These are phyloP conservation scores for Hibiscus tridactylites DNA, from an alignment of 345 rosid genomes.

Conservation along the genomic window DNA sequence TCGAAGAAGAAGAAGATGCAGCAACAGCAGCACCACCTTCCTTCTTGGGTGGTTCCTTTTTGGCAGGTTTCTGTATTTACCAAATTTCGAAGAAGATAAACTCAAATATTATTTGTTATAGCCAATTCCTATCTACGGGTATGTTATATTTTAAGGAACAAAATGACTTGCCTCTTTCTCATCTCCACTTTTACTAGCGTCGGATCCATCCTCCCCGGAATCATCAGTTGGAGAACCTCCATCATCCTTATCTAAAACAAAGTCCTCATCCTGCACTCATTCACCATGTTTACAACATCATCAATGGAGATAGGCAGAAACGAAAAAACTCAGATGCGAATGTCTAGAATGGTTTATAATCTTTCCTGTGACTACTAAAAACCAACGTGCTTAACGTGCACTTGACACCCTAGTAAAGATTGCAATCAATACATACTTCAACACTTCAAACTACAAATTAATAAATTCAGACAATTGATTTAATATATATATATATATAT, in stretches of 20 bases:
- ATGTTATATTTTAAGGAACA: neutral
- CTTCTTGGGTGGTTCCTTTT: constrained; percentile 51
- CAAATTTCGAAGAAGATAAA: neutral
- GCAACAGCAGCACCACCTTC: constrained; percentile 31
- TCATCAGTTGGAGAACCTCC: constrained; percentile 96
- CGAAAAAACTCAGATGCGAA: neutral
- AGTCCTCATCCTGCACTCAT: constrained; percentile 76
- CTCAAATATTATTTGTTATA: no score
- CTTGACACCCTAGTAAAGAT: neutral
- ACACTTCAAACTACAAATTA: neutral
- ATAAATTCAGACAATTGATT: neutral
- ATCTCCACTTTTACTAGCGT: constrained; percentile 60
- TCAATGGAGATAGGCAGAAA: neutral
- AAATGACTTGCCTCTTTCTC: constrained; percentile 64
- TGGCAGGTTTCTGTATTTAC: constrained; percentile 52
- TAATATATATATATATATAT: neutral
- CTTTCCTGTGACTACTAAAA: neutral
- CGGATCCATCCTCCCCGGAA: constrained; percentile 77
- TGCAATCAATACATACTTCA: neutral
- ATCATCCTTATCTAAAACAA: constrained; percentile 75
- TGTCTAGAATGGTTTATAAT: neutral
- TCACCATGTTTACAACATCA: neutral
- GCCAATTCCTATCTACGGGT: no score
- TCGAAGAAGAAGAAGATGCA: constrained; percentile 36
- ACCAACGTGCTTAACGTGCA: neutral